A percentile compares a stretch with the other conserved stretches of the same genome.
phyloP scores from a whole-genome alignment of 1,139 yeast species.

The Saccharomycopsis phalli region DNA sequence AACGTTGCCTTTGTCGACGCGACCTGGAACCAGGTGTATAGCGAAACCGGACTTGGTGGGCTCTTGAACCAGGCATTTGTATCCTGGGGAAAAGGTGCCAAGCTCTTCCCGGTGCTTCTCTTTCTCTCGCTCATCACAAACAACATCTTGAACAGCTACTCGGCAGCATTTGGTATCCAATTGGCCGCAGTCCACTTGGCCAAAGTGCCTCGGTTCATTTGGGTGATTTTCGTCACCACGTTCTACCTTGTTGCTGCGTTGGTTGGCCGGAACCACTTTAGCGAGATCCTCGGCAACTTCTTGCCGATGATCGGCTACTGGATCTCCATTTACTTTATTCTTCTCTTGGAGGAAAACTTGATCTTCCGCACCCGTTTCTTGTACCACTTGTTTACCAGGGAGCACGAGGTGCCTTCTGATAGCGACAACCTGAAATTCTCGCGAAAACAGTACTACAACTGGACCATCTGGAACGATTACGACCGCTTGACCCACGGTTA shows the following conservation, averaged over 20 bases:
- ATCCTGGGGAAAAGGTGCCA: conserved; percentile 76
- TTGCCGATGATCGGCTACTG: conserved; percentile 93
- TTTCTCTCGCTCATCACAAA: conserved; percentile 72
- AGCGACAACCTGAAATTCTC: conserved; percentile 20
- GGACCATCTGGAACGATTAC: conserved; percentile 58
- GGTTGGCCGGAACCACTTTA: conserved; percentile 69
- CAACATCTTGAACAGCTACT: conserved; percentile 73
- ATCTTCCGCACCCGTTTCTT: conserved; percentile 55
- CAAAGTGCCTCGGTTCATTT: conserved; percentile 68
- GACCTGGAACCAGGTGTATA: conserved; percentile 55
- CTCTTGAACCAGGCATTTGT: conserved; percentile 60
- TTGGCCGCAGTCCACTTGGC: conserved; percentile 55
- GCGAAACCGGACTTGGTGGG: conserved; percentile 67
- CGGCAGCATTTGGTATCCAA: conserved; percentile 76
- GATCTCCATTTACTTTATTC: conserved; percentile 73
- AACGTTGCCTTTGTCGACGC: conserved; percentile 50
- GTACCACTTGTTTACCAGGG: conserved; percentile 41
- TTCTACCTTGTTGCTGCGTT: conserved; percentile 61
- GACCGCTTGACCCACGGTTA: conserved; percentile 48
- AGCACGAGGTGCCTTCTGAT: conserved; percentile 26
- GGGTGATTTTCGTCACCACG: conserved; percentile 59
- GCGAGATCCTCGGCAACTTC: conserved; percentile 75
- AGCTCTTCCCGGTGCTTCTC: conserved; percentile 58
- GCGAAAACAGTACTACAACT: conserved; percentile 42
- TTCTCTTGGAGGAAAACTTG: conserved; percentile 65